Base-by-base conservation (phyloP, 305 asterid genomes). In the Andrographis paniculata region DNA sequence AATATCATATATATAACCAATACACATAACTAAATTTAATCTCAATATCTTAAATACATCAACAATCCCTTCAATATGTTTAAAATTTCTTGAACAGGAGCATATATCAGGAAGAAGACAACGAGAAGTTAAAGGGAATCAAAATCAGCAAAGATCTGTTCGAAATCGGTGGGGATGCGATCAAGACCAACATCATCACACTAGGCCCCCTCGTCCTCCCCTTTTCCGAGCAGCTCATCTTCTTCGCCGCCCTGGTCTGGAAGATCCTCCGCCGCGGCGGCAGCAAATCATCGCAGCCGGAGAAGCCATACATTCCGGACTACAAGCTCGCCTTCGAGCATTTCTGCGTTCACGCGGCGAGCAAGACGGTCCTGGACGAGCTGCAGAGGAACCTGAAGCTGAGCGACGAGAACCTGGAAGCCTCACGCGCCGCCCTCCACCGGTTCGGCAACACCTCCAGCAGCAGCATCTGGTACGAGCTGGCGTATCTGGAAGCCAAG, bases 261-360 rank as follows among this genome's bases (percentile, higher is more conserved):
- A 69, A 78, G 47, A 61, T 76, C 45, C 35, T 86, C 10, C 57
- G 49, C 13, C 75, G 83, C 58, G 36, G 60, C 1, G 62, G 62
- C 0, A 55, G 65, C 14, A 58, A 53, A 0, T 49, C 84, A 1
- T 46, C 82, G 1, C 68, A 45, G 41, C 39, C 71, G 24, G 31
- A 59, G 1, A 79, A 72, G 55, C 95, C 93, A 0, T 89, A 89
- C 80, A 89, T 89, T 56, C 98, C 98, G 0, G 98, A 89, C 45
- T 86, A 86, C 84, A 89, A 78, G 72, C 92, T 89, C 0, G 98
- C 98, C 0, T 89, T 89, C 58, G 98, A 89, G 78, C 98, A 89
- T 62, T 82, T 89, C 71, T 89, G 98, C 37, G 72, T 86, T 24
- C 94, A 86, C 20, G 92, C 98, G 0, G 95, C 98, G 0, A 77